phyloP scores from a whole-genome alignment of 192 early-diverging fungal genomes.

The Ambispora gerdemannii region DNA sequence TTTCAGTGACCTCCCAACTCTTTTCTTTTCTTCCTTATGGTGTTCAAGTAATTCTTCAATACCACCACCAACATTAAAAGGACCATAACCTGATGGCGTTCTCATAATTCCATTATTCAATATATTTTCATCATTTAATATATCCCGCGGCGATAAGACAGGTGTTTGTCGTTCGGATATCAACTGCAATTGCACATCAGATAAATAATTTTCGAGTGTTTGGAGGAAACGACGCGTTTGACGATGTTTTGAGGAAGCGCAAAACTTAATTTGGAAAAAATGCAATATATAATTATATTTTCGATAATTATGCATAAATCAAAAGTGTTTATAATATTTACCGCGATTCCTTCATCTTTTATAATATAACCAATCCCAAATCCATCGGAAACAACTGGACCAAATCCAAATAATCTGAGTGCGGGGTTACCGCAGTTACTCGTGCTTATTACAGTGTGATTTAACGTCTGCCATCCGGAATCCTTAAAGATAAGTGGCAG shows the following conservation, averaged over 20 bases:
- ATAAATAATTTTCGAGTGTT: constrained; percentile 40
- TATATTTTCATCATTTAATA: no score
- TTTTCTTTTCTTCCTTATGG: constrained; percentile 26
- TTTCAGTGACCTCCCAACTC: constrained; percentile 15
- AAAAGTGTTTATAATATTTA: constrained; percentile 29
- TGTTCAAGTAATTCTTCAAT: constrained; percentile 18
- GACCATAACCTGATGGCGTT: constrained; percentile 37
- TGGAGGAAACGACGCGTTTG: constrained; percentile 45
- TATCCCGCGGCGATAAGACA: constrained; percentile 31
- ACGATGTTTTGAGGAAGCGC: constrained; percentile 48
- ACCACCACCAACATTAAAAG: constrained; percentile 45
- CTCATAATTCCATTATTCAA: constrained; percentile 34
- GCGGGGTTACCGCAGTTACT: constrained; percentile 64
- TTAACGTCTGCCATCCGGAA: constrained; percentile 44
- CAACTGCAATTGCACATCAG: constrained; percentile 39
- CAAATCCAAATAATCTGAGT: constrained; percentile 77
- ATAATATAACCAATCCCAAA: constrained; percentile 86
- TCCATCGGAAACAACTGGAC: constrained; percentile 71
- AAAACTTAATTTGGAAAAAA: constrained; percentile 32
- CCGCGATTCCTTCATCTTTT: constrained; percentile 47
- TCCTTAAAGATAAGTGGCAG: constrained; percentile 45
- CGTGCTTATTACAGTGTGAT: constrained; percentile 69
- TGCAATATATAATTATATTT: neutral
- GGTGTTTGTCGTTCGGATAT: constrained; percentile 38
- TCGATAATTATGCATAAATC: constrained; percentile 7